These are phyloP conservation scores for Trichoderma koningiopsis DNA, from an alignment of 2,329 filamentous ascomycete genomes.

Conservation along the genomic window DNA sequence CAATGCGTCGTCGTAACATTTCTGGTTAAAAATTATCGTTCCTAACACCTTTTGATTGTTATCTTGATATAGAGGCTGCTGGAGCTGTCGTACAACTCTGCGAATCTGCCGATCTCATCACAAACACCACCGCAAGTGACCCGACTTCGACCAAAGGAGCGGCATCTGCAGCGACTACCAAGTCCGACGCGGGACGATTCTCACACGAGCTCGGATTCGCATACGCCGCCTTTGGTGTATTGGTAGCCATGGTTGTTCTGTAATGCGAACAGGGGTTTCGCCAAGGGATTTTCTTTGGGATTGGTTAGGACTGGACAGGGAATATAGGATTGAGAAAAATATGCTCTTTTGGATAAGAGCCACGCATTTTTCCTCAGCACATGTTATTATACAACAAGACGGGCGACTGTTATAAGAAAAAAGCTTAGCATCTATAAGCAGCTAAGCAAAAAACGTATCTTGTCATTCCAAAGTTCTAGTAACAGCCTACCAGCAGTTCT, in stretches of 20 bases:
- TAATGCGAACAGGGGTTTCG: neutral
- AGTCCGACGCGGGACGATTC: neutral
- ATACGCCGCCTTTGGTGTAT: neutral
- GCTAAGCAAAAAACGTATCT: neutral
- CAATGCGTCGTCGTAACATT: neutral
- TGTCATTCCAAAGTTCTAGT: conserved; percentile 19
- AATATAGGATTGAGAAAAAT: neutral
- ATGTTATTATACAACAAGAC: conserved; percentile 15
- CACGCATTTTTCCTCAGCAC: neutral
- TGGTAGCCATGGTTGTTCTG: neutral
- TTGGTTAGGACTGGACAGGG: neutral
- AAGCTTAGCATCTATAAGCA: conserved; percentile 5
- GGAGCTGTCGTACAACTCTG: conserved; percentile 1
- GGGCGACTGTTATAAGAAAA: neutral
- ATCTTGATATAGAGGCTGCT: neutral
- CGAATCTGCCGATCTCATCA: neutral
- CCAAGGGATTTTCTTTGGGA: neutral
- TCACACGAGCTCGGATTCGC: neutral
- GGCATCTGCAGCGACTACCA: neutral
- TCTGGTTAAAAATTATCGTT: neutral
- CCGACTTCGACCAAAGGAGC: neutral
- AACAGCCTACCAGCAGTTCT: conserved; percentile 9
- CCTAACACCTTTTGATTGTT: neutral
- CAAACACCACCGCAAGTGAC: neutral
- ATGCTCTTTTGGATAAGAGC: neutral